A percentile compares a stretch with the other conserved stretches of the same genome.
phyloP scores from a whole-genome alignment of 2,329 filamentous ascomycete genomes.

The Sporothrix pseudoabietina region DNA sequence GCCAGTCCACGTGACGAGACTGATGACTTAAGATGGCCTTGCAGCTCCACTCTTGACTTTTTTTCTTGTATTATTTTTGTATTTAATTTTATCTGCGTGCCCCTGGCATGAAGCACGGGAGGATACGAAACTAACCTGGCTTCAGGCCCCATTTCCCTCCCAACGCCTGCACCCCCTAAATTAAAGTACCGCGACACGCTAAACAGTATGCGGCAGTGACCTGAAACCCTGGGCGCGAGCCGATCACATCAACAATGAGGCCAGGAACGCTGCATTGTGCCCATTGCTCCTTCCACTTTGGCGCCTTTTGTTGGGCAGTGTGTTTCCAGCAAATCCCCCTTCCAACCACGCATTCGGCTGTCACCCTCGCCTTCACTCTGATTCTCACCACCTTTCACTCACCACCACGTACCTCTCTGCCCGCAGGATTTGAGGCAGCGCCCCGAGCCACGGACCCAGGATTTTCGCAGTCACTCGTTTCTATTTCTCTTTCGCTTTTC shows the following conservation, averaged over 20 bases:
- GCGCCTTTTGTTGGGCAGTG: constrained; percentile 2
- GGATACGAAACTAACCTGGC: constrained; percentile 21
- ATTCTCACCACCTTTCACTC: not conserved
- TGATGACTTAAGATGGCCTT: not conserved
- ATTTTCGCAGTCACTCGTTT: not conserved
- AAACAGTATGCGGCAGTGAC: constrained; percentile 24
- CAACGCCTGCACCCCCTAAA: constrained; percentile 4
- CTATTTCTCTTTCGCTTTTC: constrained; percentile 6
- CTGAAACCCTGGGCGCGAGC: not conserved
- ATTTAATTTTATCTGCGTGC: constrained; percentile 17
- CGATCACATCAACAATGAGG: constrained; percentile 25
- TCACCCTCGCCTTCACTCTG: constrained; percentile 7
- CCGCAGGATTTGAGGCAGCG: constrained; percentile 22
- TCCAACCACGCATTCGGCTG: constrained; percentile 2
- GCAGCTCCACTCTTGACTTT: not conserved
- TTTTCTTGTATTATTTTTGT: constrained; percentile 6
- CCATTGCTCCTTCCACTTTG: constrained; percentile 21
- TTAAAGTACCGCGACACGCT: constrained; percentile 27
- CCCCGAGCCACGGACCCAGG: constrained; percentile 22
- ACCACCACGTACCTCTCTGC: not conserved
- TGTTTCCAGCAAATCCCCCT: constrained; percentile 7
- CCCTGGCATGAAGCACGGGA: constrained; percentile 23
- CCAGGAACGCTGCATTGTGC: constrained; percentile 10
- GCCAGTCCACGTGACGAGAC: not conserved
- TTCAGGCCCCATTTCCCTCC: constrained; percentile 10